Evolutionary conservation across 345 rosid species (phyloP), one percentile per base, ranked within the genome.

Genomic region (Eucalyptus grandis): DNA sequence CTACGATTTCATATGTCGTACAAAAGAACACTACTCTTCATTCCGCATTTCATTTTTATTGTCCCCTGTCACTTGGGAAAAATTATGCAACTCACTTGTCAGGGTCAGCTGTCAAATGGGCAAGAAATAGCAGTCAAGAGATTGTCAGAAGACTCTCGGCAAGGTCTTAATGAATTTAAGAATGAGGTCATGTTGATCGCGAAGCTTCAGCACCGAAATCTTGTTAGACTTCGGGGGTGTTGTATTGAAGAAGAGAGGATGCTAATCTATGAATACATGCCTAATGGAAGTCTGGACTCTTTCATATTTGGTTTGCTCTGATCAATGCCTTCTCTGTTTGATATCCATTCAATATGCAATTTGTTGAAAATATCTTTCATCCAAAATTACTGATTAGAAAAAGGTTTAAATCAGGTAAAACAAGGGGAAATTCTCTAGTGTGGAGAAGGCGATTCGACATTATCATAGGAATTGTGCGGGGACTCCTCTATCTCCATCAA

Each of bases 401-500:
- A 54, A 50, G 69, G 34, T 31, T 26, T 87, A 14, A 3, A 24
- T 27, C 88, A 88, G 90, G 87, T 87, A 53, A 87, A 30, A 50
- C 51, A 37, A 94, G 72, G 87, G 89, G 88, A 83, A 4, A 77
- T 86, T 69, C 27, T 27, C 89, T 93, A 40, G 89, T 85, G 24
- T 93, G 95, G 93, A 51, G 65, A 85, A 91, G 49, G 81, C 90
- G 92, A 14, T 90, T 88, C 54, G 89, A 89, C 56, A 92, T 94
- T 86, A 92, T 92, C 6, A 60, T 37, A 54, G 94, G 93, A n/a
- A 54, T 54, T 8, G 58, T 11, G 9, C 4, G 11, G 24, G 58
- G 58, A 2, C 58, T 54, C 24, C 58, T 21, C 1, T 21, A 54
- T 54, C 58, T 54, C 4, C 58, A 54, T 54, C 58, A 11, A 54